Evolutionary conservation across 148 eudicot genomes (phyloP).

Genomic region (Fagopyrum esculentum): DNA sequence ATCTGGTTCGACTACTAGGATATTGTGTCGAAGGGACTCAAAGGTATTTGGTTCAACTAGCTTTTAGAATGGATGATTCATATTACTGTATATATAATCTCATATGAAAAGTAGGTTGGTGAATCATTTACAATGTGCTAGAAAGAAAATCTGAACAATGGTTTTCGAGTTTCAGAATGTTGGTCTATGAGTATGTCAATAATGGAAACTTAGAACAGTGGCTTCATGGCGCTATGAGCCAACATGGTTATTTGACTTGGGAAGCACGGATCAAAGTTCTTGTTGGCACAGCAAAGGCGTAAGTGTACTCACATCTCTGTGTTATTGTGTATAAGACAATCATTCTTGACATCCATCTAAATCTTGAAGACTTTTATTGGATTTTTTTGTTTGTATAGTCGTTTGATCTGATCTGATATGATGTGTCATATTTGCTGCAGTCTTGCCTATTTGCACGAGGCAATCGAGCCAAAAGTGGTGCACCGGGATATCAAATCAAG

Average conservation of each 20-base stretch:
- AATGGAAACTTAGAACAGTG: constrained; percentile 76
- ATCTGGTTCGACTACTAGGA: constrained; percentile 60
- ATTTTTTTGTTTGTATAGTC: neutral
- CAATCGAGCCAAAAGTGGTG: constrained; percentile 78
- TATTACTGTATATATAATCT: neutral
- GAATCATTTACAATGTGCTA: neutral
- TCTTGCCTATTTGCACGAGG: constrained; percentile 69
- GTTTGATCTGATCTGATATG: neutral
- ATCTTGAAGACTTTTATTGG: neutral
- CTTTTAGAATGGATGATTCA: neutral
- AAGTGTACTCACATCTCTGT: constrained; percentile 18
- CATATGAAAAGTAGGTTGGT: neutral
- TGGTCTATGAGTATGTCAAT: constrained; percentile 71
- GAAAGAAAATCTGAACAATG: neutral
- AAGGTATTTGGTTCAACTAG: constrained; percentile 28
- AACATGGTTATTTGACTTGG: constrained; percentile 68
- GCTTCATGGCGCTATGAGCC: constrained; percentile 79
- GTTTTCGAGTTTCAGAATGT: constrained; percentile 38
- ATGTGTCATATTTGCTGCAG: constrained; percentile 27
- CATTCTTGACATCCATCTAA: neutral
- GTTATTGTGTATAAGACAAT: neutral
- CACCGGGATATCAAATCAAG: constrained; percentile 78
- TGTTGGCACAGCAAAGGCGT: constrained; percentile 78
- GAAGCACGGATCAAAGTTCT: constrained; percentile 62
- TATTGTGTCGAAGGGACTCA: constrained; percentile 70